phyloP scores from a whole-genome alignment of 176 grass and related monocot genomes.

The Rhynchospora pubera region DNA sequence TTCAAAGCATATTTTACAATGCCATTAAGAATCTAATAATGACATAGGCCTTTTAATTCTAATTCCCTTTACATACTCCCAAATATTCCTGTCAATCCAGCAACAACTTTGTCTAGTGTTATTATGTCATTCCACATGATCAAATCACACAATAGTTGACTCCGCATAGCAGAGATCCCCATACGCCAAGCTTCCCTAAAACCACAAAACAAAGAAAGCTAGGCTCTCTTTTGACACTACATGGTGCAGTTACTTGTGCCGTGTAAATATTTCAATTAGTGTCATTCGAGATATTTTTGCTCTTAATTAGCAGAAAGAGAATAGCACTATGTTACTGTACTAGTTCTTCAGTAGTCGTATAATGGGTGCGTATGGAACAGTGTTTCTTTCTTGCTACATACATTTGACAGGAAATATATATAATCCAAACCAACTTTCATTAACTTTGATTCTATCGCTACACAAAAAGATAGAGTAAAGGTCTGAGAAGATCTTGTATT shows the following conservation, averaged over 20 bases:
- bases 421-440: too few relatives aligned
- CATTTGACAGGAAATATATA: too few relatives aligned
- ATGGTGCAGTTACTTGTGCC: neutral
- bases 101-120: conserved; percentile 47
- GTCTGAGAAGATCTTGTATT: neutral
- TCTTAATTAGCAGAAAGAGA: too few relatives aligned
- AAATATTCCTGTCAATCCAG: conserved; percentile 87
- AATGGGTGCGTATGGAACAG: too few relatives aligned
- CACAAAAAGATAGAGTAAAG: neutral
- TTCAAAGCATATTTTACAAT: neutral
- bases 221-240: conserved; percentile 27
- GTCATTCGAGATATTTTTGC: neutral
- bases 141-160: conserved; percentile 41
- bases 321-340: too few relatives aligned
- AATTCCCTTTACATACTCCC: conserved; percentile 54
- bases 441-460: too few relatives aligned
- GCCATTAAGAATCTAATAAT: conserved; percentile 19
- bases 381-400: too few relatives aligned
- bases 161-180: conserved; percentile 18
- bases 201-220: conserved; percentile 13
- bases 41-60: conserved; percentile 23
- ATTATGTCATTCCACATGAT: conserved; percentile 62
- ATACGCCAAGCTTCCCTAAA: conserved; percentile 10
- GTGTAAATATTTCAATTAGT: neutral
- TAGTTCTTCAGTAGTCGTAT: too few relatives aligned